Evolutionary conservation across 176 grass and related monocot genomes (phyloP), one percentile per base, ranked within the genome.

Genomic region (Paspalum notatum): DNA sequence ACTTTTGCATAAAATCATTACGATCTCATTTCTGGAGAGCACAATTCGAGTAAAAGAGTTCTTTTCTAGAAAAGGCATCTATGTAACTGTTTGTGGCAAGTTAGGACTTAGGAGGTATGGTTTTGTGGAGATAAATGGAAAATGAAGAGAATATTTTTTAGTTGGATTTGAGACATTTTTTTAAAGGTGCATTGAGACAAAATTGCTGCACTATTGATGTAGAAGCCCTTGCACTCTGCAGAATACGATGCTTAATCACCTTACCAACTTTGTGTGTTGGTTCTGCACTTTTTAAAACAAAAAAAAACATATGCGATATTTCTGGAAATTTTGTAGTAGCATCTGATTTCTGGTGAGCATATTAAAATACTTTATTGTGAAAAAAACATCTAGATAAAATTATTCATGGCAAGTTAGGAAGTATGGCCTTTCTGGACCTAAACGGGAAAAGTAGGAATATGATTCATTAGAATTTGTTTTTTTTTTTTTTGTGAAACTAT

Each of bases 401-500:
- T 51, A 13, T 60, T 79, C 12, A 14, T 12, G 32, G 49, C 48
- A 51, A 60, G 43, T 65, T 65, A 65, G 32, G 56, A 74, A 80
- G 22, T 75, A 68, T 67, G 57, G n/a, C 39, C 41, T 62, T 82
- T 77, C 49, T 77, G 49, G 48, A 77, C 16, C n/a, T 66, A 82
- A 85, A 82, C 66, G 24, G 16, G 11, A 84, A 77, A 85, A 49
- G 12, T n/a, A 40, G 57, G 72, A 77, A 82, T 77, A 81, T 48
- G 64, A 57, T 73, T 81, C 56, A 81, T 85, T 89, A 40, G 65
- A 64, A 47, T n/a, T n/a, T n/a, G n/a, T n/a, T n/a, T n/a, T 81
- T 66, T 75, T 70, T 40, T 67, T 76, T 72, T 85, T n/a, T 13
- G 17, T 57, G 61, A 71, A 85, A 82, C 57, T 47, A 81, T 58